Conservation (phyloP, 2,329 filamentous ascomycete genomes). For the Verticillium tricorpus region DNA sequence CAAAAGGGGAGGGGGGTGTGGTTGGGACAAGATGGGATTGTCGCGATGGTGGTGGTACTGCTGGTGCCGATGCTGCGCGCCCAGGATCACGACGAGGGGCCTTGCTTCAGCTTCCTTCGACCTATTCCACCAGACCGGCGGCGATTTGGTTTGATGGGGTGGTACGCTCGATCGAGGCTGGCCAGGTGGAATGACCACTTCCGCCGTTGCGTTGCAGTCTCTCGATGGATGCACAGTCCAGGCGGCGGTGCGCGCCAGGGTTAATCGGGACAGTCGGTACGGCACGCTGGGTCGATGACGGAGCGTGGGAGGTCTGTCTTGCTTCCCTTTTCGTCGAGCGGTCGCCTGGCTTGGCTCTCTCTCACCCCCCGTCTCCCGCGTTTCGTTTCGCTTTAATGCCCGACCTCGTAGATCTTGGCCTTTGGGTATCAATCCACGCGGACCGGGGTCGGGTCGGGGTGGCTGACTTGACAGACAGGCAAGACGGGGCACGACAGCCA, state of each 20-base stretch:
- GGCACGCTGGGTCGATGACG: not conserved
- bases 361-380: not conserved
- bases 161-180: not conserved
- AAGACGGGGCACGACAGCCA: conserved; percentile 3
- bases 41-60: not conserved
- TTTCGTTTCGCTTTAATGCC: not conserved
- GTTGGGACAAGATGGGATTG: not conserved
- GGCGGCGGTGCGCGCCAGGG: too few relatives aligned
- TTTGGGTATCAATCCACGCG: not conserved
- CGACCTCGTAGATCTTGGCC: not conserved
- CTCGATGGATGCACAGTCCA: not conserved
- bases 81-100: not conserved
- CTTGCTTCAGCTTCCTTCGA: not conserved
- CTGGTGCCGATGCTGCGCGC: not conserved
- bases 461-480: conserved; percentile 1
- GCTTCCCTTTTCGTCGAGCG: not conserved
- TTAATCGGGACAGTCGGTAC: not conserved
- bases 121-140: too few relatives aligned
- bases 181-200: not conserved
- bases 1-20: not conserved
- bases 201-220: not conserved
- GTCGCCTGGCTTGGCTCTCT: not conserved
- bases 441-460: not conserved
- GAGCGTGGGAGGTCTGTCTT: not conserved
- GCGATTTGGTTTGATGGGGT: not conserved